These are phyloP conservation scores for Hypoxylon trugodes DNA, from an alignment of 495 filamentous ascomycete genomes.

Conservation along the genomic window DNA sequence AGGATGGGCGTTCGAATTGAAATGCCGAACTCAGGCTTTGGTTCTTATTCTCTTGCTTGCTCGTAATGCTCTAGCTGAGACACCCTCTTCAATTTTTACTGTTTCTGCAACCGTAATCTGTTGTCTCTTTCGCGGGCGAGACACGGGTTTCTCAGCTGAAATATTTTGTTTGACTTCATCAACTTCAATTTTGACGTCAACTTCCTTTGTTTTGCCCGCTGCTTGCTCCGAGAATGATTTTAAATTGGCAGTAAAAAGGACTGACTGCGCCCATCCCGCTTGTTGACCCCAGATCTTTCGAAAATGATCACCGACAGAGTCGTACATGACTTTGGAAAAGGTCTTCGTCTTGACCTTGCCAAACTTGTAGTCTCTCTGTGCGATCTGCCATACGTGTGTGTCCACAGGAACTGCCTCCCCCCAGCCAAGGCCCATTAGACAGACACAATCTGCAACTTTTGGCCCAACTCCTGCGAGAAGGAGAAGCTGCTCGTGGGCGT, in stretches of 20 bases:
- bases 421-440: conserved; percentile 97
- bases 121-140: conserved; percentile 24
- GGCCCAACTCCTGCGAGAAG: conserved; percentile 87
- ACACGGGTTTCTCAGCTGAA: neutral
- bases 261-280: conserved; percentile 97
- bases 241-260: conserved; percentile 94
- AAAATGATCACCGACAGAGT: conserved; percentile 90
- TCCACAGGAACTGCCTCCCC: conserved; percentile 93
- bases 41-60: conserved; percentile 29
- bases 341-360: conserved; percentile 85
- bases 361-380: conserved; percentile 93
- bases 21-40: conserved; percentile 12
- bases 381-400: conserved; percentile 99
- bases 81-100: conserved; percentile 30
- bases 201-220: conserved; percentile 56
- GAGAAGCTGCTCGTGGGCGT: conserved; percentile 83
- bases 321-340: conserved; percentile 86
- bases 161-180: conserved; percentile 39
- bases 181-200: conserved; percentile 52
- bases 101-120: conserved; percentile 17
- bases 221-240: conserved; percentile 78
- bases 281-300: conserved; percentile 90
- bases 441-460: conserved; percentile 97
- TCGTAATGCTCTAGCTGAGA: conserved; percentile 7
- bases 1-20: neutral